These are phyloP conservation scores for Aspergillus diversus DNA, from an alignment of 495 filamentous ascomycete species.

Conservation along the genomic window DNA sequence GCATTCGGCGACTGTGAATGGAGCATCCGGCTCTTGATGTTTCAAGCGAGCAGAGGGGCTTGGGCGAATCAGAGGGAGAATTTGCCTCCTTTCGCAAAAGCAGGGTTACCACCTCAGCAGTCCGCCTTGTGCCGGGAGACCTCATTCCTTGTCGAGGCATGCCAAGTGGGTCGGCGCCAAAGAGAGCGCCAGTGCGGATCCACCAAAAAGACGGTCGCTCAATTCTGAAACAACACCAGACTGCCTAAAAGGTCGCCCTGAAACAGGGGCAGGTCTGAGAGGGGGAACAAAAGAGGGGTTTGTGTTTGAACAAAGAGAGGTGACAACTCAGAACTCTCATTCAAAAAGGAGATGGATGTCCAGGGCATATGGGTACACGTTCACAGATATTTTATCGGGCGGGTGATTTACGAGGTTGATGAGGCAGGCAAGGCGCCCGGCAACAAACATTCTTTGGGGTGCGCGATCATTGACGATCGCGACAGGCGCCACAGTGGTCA, in stretches of 20 bases:
- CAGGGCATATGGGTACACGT: neutral
- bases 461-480: neutral
- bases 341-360: neutral
- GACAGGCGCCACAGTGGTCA: constrained; percentile 13
- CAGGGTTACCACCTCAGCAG: no score
- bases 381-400: neutral
- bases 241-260: constrained; percentile 15
- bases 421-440: neutral
- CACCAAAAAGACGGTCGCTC: neutral
- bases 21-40: constrained; percentile 1
- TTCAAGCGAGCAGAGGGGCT: neutral
- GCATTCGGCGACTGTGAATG: constrained; percentile 9
- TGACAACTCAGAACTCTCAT: neutral
- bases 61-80: constrained; percentile 13
- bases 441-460: constrained; percentile 19
- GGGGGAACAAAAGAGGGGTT: neutral
- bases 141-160: constrained; percentile 24
- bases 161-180: constrained; percentile 18
- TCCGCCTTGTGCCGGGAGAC: neutral
- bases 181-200: constrained; percentile 17
- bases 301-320: neutral
- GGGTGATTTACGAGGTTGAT: neutral
- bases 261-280: constrained; percentile 22
- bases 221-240: constrained; percentile 25
- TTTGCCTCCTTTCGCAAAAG: no score